A percentile compares a stretch with the other conserved stretches of the same genome.
These are phyloP conservation scores for Pinus tabuliformis DNA, from an alignment of 75 land plant species.

Conservation along the genomic window DNA sequence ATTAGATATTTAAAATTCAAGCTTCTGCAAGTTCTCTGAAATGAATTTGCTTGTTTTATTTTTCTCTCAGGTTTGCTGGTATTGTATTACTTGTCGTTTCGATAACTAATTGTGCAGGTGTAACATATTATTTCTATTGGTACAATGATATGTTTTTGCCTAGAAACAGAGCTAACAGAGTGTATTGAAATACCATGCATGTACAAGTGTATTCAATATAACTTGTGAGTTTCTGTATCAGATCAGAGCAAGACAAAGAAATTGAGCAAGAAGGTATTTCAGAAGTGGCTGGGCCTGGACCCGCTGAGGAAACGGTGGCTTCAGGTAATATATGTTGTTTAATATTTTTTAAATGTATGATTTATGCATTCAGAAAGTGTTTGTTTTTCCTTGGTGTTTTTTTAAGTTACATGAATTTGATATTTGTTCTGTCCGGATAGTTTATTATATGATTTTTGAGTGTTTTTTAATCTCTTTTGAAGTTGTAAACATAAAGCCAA, in stretches of 20 bases:
- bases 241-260: conserved; percentile 97
- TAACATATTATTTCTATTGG: background rate
- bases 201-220: background rate
- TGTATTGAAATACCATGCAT: background rate
- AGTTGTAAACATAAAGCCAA: too few species aligned
- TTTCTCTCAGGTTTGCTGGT: too few species aligned
- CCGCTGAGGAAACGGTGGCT: conserved; percentile 55
- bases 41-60: too few species aligned
- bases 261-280: conserved; percentile 65
- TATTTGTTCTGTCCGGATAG: too few species aligned
- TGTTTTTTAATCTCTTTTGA: too few species aligned
- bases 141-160: background rate
- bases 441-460: too few species aligned
- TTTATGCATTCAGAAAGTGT: background rate
- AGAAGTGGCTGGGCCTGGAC: conserved; percentile 45
- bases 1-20: too few species aligned
- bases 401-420: background rate
- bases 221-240: conserved; percentile 14
- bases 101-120: background rate
- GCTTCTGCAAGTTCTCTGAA: too few species aligned
- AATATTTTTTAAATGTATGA: background rate
- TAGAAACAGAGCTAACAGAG: background rate
- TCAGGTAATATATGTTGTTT: conserved; percentile 37
- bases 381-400: background rate
- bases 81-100: too few species aligned